phyloP scores from a whole-genome alignment of 2,329 filamentous ascomycete species.

The Aspergillus piperis region DNA sequence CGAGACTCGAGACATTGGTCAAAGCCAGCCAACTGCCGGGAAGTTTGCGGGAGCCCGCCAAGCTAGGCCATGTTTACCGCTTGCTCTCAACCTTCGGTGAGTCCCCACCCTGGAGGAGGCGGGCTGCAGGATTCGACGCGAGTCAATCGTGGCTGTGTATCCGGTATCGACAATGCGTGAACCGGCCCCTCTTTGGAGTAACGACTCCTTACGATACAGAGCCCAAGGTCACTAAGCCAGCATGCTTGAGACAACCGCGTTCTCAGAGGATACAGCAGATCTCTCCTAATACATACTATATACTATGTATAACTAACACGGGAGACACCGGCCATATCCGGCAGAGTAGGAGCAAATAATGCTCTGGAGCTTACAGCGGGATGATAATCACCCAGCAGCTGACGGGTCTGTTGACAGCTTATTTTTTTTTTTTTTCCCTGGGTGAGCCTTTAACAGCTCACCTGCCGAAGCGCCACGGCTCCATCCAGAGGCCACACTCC shows the following conservation, averaged over 20 bases:
- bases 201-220: too few relatives aligned
- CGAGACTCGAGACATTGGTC: too few relatives aligned
- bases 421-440: neutral
- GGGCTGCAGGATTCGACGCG: neutral
- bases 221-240: too few relatives aligned
- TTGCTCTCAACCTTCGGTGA: neutral
- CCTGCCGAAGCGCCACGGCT: neutral
- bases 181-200: neutral
- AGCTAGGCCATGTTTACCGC: neutral
- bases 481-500: neutral
- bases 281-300: too few relatives aligned
- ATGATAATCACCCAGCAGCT: neutral
- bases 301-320: too few relatives aligned
- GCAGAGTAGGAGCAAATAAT: neutral
- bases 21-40: too few relatives aligned
- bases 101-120: neutral
- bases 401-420: neutral
- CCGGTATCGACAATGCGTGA: neutral
- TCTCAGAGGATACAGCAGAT: too few relatives aligned
- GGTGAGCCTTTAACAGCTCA: neutral
- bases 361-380: neutral
- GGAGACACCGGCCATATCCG: neutral
- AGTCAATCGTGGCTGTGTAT: slow-evolving; percentile 1
- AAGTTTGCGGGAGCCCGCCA: neutral
- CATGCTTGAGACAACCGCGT: too few relatives aligned